phyloP scores from a whole-genome alignment of 2,329 filamentous ascomycete species.

The Microsporum audouinii region DNA sequence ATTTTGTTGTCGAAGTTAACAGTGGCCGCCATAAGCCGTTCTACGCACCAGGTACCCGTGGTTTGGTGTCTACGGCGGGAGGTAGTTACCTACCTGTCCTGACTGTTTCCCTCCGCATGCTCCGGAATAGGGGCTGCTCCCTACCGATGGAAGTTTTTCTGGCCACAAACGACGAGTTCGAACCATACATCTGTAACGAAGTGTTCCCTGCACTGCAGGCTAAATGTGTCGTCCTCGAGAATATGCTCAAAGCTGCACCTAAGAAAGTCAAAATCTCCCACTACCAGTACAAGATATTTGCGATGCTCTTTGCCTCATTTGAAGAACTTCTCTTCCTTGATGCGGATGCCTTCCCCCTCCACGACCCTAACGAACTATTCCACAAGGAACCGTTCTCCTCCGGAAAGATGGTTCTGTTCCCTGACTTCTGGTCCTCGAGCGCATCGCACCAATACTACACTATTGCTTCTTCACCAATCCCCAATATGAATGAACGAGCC shows the following conservation, averaged over 20 bases:
- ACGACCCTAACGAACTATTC: constrained; percentile 35
- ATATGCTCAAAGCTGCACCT: constrained; percentile 27
- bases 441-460: constrained; percentile 30
- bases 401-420: constrained; percentile 37
- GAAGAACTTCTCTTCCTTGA: constrained; percentile 41
- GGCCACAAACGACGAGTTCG: constrained; percentile 32
- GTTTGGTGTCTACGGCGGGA: constrained; percentile 32
- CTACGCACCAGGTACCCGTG: constrained; percentile 18
- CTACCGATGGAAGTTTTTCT: constrained; percentile 39
- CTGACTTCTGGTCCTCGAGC: constrained; percentile 37
- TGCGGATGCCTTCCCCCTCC: constrained; percentile 37
- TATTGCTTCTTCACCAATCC: constrained; percentile 24
- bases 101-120: constrained; percentile 36
- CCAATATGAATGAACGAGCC: constrained; percentile 16
- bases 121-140: constrained; percentile 32
- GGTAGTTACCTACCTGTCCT: constrained; percentile 34
- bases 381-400: constrained; percentile 31
- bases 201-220: constrained; percentile 35
- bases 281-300: constrained; percentile 40
- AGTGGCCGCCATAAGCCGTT: constrained; percentile 7
- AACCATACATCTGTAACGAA: constrained; percentile 32
- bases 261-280: constrained; percentile 26
- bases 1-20: constrained; percentile 25
- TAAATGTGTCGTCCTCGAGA: constrained; percentile 34
- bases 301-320: constrained; percentile 41